Evolutionary conservation across 2,329 filamentous ascomycete genomes (phyloP).

Genomic region (Fusarium albosuccineum): DNA sequence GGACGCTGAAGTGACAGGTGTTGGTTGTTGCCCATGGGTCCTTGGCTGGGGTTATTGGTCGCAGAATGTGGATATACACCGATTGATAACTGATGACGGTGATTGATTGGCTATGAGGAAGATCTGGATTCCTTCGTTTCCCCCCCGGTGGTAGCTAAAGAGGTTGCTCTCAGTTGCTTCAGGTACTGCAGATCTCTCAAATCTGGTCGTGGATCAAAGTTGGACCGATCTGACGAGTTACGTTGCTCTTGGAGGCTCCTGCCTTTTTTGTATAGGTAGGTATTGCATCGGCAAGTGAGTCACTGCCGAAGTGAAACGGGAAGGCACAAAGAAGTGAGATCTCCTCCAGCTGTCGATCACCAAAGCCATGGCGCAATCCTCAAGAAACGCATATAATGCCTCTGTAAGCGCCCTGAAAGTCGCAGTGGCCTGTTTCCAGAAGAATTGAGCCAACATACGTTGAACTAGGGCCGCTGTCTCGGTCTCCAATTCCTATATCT

Average conservation of each 20-base stretch:
- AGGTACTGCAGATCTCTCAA: conserved; percentile 1
- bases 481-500: conserved; percentile 4
- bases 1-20: conserved; percentile 56
- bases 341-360: background rate
- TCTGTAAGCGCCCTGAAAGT: conserved; percentile 16
- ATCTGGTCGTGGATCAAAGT: conserved; percentile 2
- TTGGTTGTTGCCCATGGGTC: conserved; percentile 36
- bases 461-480: background rate
- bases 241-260: background rate
- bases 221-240: conserved; percentile 3
- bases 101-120: too few species aligned
- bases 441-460: background rate
- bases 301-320: background rate
- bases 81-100: too few species aligned
- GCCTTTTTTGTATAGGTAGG: background rate
- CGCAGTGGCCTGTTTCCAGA: background rate
- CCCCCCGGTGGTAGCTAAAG: too few species aligned
- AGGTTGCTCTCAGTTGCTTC: too few species aligned
- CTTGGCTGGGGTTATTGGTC: conserved; percentile 19
- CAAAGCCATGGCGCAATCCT: background rate
- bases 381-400: background rate
- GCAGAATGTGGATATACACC: background rate
- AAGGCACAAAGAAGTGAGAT: background rate
- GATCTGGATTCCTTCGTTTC: background rate
- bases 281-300: conserved; percentile 11